Percentiles rank a stretch among this genome's conserved stretches.
Evolutionary conservation across 805 yeast species (phyloP).

Genomic region (Metschnikowia gruessii): DNA sequence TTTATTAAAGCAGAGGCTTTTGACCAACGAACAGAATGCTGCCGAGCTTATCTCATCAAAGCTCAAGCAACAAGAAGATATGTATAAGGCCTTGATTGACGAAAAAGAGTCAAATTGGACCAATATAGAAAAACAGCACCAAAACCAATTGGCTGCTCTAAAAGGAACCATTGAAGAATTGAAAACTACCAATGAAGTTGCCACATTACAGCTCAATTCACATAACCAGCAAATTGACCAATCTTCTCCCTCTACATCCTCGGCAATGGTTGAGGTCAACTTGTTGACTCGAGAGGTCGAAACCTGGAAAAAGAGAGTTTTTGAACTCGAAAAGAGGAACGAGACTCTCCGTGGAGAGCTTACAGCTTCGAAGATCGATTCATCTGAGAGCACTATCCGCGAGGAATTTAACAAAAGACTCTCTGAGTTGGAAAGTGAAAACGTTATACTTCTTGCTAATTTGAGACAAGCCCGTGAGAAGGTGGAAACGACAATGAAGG

Average conservation of each 20-base stretch:
- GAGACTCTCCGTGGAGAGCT: conserved; percentile 68
- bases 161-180: conserved; percentile 61
- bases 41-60: conserved; percentile 53
- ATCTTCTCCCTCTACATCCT: conserved; percentile 28
- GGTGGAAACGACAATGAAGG: conserved; percentile 21
- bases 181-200: conserved; percentile 60
- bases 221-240: conserved; percentile 44
- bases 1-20: conserved; percentile 59
- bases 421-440: conserved; percentile 64
- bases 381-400: conserved; percentile 38
- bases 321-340: conserved; percentile 74
- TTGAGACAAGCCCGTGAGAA: conserved; percentile 48
- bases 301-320: conserved; percentile 59
- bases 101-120: conserved; percentile 74
- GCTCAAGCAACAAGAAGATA: conserved; percentile 70
- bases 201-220: conserved; percentile 53
- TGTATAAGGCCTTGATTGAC: conserved; percentile 61
- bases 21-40: conserved; percentile 57
- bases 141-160: conserved; percentile 49
- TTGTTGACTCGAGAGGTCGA: conserved; percentile 74
- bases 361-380: conserved; percentile 50
- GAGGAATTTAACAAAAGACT: conserved; percentile 46
- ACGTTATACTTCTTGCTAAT: conserved; percentile 57
- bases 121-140: conserved; percentile 50
- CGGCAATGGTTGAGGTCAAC: conserved; percentile 53